Evolutionary conservation across 768 basidiomycete genomes (phyloP), one percentile per base, ranked within the genome.

Genomic region (Tulasnella sp.): DNA sequence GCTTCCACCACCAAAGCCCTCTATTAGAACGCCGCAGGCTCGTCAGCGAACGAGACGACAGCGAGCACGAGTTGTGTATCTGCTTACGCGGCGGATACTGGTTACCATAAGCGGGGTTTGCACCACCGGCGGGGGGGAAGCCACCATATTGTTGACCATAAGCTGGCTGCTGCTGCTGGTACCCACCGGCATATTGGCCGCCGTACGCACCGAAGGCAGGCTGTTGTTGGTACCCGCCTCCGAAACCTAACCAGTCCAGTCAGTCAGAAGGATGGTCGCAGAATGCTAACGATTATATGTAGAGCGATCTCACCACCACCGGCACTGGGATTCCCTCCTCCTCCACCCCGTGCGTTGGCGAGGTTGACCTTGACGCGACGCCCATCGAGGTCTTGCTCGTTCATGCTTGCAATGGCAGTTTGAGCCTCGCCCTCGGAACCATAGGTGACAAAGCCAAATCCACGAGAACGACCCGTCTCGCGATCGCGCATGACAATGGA

Each of bases 401-500:
- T 93, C 85, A 97, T 87, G 58, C 85, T 87, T 71, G 75, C 80
- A 84, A 98, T 97, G 71, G 97, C 96, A 80, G 88, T 87, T 16
- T 93, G 87, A 71, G 97, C 97, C 85, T 97, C 95, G 40, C 86
- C 83, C 18, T 83, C 68, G 73, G 85, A 84, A 81, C 87, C 85
- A 85, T 88, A 96, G 77, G 94, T 96, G 81, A 98, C 96, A 87
- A 98, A 98, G 81, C 97, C 97, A 85, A 98, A 98, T 84, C 97
- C 97, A 85, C 97, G 93, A 82, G 95, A 97, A 84, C 97, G 95
- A 80, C 95, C 94, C 82, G 97, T 98, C 85, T 98, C 97, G 85
- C 96, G 95, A 88, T 99, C 97, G 88, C 95, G 93, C 96, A 97
- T 97, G 86, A 97, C 96, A 87, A 97, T 96, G 83, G 93, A 94